Evolutionary conservation across 2,329 filamentous ascomycete genomes (phyloP).

Genomic region (Colletotrichum melonis): DNA sequence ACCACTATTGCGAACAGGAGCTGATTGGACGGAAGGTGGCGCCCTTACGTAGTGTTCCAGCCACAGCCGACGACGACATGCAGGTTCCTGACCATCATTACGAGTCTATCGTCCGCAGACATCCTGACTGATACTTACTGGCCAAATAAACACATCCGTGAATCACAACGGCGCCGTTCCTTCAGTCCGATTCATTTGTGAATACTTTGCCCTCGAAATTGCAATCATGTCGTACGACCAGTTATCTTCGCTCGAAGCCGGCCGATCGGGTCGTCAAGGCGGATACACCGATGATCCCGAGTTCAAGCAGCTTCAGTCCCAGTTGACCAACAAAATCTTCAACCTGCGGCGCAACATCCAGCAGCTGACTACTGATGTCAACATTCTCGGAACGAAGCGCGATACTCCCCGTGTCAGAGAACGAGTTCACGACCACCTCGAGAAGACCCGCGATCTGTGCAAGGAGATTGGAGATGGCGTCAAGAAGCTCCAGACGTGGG

Average conservation of each 20-base stretch:
- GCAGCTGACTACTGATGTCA: slow-evolving; percentile 85
- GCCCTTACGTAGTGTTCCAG: slow-evolving; percentile 33
- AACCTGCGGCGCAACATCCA: slow-evolving; percentile 89
- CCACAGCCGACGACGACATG: slow-evolving; percentile 34
- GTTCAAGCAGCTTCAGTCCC: slow-evolving; percentile 84
- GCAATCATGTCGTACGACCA: slow-evolving; percentile 89
- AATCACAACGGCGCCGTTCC: background rate
- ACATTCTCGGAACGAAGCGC: slow-evolving; percentile 86
- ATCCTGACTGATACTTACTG: background rate
- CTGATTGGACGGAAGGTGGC: slow-evolving; percentile 20
- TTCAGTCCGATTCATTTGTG: slow-evolving; percentile 2
- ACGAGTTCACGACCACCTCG: slow-evolving; percentile 86
- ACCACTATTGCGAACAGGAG: slow-evolving; percentile 5
- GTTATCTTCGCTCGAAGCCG: slow-evolving; percentile 83
- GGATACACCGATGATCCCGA: slow-evolving; percentile 90
- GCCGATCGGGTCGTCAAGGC: slow-evolving; percentile 75
- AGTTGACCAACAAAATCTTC: slow-evolving; percentile 90
- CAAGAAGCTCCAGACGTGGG: slow-evolving; percentile 91
- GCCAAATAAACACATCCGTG: background rate
- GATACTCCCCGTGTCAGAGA: slow-evolving; percentile 93
- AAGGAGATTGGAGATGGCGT: slow-evolving; percentile 93
- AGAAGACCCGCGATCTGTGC: slow-evolving; percentile 88
- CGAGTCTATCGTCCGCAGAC: background rate
- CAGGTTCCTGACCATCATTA: slow-evolving; percentile 13
- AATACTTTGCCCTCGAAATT: background rate